Evolutionary conservation across 2,329 filamentous ascomycete species (phyloP).

Genomic region (Neofusicoccum cordaticola): DNA sequence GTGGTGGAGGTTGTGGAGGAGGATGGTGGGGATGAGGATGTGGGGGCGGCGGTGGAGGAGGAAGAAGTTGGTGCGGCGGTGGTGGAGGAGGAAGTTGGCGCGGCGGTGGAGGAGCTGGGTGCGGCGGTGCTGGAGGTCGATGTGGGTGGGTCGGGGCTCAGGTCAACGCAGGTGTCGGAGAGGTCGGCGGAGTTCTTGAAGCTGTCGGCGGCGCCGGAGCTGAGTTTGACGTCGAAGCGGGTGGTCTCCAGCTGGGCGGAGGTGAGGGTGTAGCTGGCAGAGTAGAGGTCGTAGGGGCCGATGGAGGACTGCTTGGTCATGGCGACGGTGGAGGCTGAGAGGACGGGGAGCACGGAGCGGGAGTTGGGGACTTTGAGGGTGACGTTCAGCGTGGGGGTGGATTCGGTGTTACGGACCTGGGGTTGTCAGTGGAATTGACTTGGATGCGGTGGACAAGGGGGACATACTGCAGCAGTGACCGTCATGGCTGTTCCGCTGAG

Average conservation of each 20-base stretch:
- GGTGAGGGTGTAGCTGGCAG: constrained; percentile 23
- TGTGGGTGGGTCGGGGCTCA: not conserved
- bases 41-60: not conserved
- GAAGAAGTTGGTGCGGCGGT: not conserved
- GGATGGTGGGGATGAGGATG: not conserved
- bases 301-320: constrained; percentile 27
- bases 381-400: constrained; percentile 22
- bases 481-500: constrained; percentile 31
- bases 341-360: constrained; percentile 25
- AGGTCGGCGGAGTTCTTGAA: constrained; percentile 1
- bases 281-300: constrained; percentile 28
- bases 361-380: constrained; percentile 25
- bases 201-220: not conserved
- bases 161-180: not conserved
- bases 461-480: constrained; percentile 24
- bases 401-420: constrained; percentile 21
- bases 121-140: not conserved
- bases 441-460: not conserved
- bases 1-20: not conserved
- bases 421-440: not conserved
- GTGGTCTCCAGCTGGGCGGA: not conserved
- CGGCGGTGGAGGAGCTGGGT: not conserved
- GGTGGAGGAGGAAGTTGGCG: not conserved
- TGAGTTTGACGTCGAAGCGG: constrained; percentile 4
- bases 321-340: constrained; percentile 24